Percentiles rank a stretch among this genome's conserved stretches.
Conservation (phyloP, 495 filamentous ascomycete species). For the Annulohypoxylon nitens region DNA sequence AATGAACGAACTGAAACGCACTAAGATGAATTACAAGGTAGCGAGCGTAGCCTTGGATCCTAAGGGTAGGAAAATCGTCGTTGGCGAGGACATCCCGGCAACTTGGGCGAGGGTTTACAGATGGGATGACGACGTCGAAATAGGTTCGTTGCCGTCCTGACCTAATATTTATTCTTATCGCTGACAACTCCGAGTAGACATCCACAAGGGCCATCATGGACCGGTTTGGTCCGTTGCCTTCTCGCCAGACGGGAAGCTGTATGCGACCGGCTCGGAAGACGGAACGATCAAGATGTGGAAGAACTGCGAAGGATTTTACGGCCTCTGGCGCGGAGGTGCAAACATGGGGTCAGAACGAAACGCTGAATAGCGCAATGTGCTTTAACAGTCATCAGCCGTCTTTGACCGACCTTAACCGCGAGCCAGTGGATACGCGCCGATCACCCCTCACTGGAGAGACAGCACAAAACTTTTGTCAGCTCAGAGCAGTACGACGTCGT, state of each 20-base stretch:
- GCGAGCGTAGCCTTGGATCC: slow-evolving; percentile 90
- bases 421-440: slow-evolving; percentile 11
- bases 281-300: slow-evolving; percentile 94
- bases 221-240: slow-evolving; percentile 96
- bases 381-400: slow-evolving; percentile 20
- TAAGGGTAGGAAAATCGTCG: slow-evolving; percentile 83
- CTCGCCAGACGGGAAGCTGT: slow-evolving; percentile 93
- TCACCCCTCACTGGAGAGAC: slow-evolving; percentile 13
- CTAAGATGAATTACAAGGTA: slow-evolving; percentile 82
- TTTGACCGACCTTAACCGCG: slow-evolving; percentile 22
- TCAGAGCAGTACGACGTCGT: neutral
- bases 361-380: slow-evolving; percentile 43
- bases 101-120: slow-evolving; percentile 96
- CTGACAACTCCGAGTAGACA: slow-evolving; percentile 63
- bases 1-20: slow-evolving; percentile 78
- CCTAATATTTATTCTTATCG: neutral
- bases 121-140: slow-evolving; percentile 82
- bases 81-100: slow-evolving; percentile 81
- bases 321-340: slow-evolving; percentile 62
- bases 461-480: slow-evolving; percentile 2
- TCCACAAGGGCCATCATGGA: slow-evolving; percentile 97
- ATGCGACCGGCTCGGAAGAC: slow-evolving; percentile 96
- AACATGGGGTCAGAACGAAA: slow-evolving; percentile 38
- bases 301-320: slow-evolving; percentile 69
- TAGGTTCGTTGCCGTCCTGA: slow-evolving; percentile 64